Base-by-base conservation (phyloP, 306 rosid species). In the Ochetophila trinervis region DNA sequence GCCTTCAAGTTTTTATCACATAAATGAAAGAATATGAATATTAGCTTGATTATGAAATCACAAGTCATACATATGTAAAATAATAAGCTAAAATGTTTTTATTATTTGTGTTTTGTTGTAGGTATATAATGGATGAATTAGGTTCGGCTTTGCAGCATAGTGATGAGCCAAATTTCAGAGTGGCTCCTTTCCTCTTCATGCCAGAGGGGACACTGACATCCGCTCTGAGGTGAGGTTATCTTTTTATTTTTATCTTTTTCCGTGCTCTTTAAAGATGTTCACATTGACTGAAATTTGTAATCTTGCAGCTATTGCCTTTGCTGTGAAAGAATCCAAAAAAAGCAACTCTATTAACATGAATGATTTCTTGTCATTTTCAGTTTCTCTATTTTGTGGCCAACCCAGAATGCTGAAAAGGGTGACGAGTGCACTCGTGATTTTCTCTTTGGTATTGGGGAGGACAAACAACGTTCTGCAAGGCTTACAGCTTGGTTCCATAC, bases 81-180 rank as follows among this genome's bases (percentile, higher is more conserved):
- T 3, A 57, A 24, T 19, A 11, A 51, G 19, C 14, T n/a, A 47
- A 11, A 22, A 17, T 22, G 35, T 24, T 16, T 32, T 2, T 62
- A 74, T 52, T 73, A 27, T 78, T 79, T 77, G 71, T 77, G 55
- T 34, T 52, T 54, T 48, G 57, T 66, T 73, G 67, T 75, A 92
- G 98, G 86, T 87, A 92, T 15, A 83, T 82, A 79, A 89, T 92
- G 96, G 98, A 92, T 78, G 98, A 92, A 72, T 84, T 92, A 4
- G 98, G 98, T 68, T 92, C 98, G 67, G 95, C 95, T 76, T 78
- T 92, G 77, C 73, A 81, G 74, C 96, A 89, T 55, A 89, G 96
- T 69, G 98, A 89, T 82, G 88, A 84, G 50, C 89, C 96, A 74
- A 92, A 87, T 80, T 92, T 92, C 80, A 87, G 81, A 71, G 88